Evolutionary conservation across 108 stramenopile species (phyloP), one percentile per base, ranked within the genome.

Genomic region (Skeletonema potamos): DNA sequence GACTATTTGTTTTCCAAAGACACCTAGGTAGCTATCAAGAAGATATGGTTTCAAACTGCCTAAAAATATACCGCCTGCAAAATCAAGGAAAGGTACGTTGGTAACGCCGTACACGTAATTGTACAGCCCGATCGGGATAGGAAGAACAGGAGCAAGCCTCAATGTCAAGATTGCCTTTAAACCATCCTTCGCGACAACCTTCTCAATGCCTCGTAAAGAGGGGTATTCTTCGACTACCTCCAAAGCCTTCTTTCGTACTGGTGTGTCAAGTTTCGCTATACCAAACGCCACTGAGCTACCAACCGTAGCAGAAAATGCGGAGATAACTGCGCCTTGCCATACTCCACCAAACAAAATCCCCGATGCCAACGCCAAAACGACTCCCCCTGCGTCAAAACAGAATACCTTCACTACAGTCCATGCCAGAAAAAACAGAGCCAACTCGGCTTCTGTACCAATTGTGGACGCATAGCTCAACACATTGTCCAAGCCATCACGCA

Each of bases 291-390:
- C 88, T 8, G 86, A 87, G 59, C 87, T 90, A 4, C 95, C 97
- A 27, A 92, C 41, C 22, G 96, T 96, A 7, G 95, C 96, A 15
- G 87, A 84, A 28, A 86, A 73, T 8, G 96, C 90, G 27, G 87
- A 85, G 12, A 84, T 60, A 8, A 94, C 51, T 11, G 97, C 92
- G 0, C 97, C 97, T 48, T 93, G 88, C 54, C 93, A 58, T 0
- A 98, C 96, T 17, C 95, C 96, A 41, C 95, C 95, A 73, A 98
- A 98, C 30, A 97, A 65, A 32, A 98, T 82, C 13, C 97, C 97
- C 4, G 89, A 82, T 15, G 86, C 61, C 54, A 98, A 64, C 0
- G 96, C 97, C 72, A 98, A 61, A 8, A 87, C 87, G 26, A 96
- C 74, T 13, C 91, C 91, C 6, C 86, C 87, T 33, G 86, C 86